phyloP scores from a whole-genome alignment of 73 alveolate genomes.

The Paramecium biaurelia region DNA sequence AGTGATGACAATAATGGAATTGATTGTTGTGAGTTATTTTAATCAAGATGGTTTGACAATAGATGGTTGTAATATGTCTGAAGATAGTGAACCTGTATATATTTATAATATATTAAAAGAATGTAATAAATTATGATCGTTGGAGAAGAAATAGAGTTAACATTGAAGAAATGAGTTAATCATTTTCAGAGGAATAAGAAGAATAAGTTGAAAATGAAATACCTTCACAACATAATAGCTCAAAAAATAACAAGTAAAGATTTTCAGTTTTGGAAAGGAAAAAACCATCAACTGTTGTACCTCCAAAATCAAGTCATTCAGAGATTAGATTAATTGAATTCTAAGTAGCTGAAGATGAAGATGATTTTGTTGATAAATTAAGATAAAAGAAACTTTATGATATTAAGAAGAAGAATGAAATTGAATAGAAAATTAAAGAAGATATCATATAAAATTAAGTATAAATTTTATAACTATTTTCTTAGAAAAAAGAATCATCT shows the following conservation, averaged over 20 bases:
- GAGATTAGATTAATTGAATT: neutral
- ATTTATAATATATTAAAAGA: neutral
- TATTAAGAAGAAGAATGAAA: slow-evolving; percentile 23
- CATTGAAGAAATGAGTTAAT: neutral
- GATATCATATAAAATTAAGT: slow-evolving; percentile 1
- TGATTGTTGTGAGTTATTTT: neutral
- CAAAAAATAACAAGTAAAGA: neutral
- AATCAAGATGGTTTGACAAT: neutral
- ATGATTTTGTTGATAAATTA: slow-evolving; percentile 24
- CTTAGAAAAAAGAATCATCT: slow-evolving; percentile 18
- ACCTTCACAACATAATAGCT: neutral
- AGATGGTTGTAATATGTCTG: neutral
- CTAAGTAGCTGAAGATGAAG: neutral
- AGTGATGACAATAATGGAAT: neutral
- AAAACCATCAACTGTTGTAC: neutral
- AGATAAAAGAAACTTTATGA: slow-evolving; percentile 16
- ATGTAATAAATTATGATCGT: neutral
- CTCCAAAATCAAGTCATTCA: neutral
- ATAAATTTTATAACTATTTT: neutral
- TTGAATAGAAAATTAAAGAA: slow-evolving; percentile 17
- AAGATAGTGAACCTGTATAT: slow-evolving; percentile 37
- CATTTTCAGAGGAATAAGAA: neutral
- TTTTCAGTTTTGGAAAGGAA: slow-evolving; percentile 8
- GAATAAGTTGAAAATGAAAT: neutral
- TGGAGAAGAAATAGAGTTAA: slow-evolving; percentile 53